Percentiles rank a stretch among this genome's conserved stretches.
Evolutionary conservation across 2,329 filamentous ascomycete genomes (phyloP).

Genomic region (Hymenoscyphus occultus): DNA sequence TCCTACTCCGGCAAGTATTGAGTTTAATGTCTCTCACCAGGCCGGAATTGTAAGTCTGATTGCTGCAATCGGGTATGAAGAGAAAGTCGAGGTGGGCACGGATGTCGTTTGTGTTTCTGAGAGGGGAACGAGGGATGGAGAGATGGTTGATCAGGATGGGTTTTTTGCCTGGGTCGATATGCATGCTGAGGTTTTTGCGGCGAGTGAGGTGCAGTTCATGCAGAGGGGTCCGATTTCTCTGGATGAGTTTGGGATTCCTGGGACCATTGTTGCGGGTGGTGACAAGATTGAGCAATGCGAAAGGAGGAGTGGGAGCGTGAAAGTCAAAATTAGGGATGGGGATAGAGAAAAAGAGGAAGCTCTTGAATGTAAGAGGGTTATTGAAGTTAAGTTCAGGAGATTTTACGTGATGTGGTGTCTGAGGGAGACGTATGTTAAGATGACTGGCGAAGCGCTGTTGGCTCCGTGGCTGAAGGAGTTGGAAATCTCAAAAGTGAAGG

Average conservation of each 20-base stretch:
- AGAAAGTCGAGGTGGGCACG: slow-evolving; percentile 57
- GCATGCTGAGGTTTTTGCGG: slow-evolving; percentile 67
- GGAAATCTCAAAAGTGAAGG: slow-evolving; percentile 60
- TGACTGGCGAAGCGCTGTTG: slow-evolving; percentile 74
- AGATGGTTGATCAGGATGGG: slow-evolving; percentile 55
- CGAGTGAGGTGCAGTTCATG: slow-evolving; percentile 59
- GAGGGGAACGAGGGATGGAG: slow-evolving; percentile 58
- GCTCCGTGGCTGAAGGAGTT: slow-evolving; percentile 69
- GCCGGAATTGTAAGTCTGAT: slow-evolving; percentile 69
- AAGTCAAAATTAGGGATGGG: slow-evolving; percentile 15
- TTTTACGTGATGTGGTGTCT: slow-evolving; percentile 80
- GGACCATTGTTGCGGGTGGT: slow-evolving; percentile 15
- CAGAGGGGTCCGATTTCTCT: slow-evolving; percentile 40
- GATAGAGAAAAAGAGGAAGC: slow-evolving; percentile 20
- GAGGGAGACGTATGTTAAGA: slow-evolving; percentile 79
- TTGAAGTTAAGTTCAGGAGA: slow-evolving; percentile 61
- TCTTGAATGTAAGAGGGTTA: slow-evolving; percentile 38
- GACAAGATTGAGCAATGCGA: slow-evolving; percentile 31
- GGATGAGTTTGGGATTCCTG: slow-evolving; percentile 15
- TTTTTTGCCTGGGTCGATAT: slow-evolving; percentile 68
- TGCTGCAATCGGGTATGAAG: slow-evolving; percentile 40
- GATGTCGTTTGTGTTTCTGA: slow-evolving; percentile 76
- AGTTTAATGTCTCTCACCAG: slow-evolving; percentile 79
- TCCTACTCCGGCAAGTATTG: slow-evolving; percentile 32
- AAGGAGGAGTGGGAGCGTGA: slow-evolving; percentile 24